Conservation (phyloP, 129 eudicot species). For the Ambrosia artemisiifolia region DNA sequence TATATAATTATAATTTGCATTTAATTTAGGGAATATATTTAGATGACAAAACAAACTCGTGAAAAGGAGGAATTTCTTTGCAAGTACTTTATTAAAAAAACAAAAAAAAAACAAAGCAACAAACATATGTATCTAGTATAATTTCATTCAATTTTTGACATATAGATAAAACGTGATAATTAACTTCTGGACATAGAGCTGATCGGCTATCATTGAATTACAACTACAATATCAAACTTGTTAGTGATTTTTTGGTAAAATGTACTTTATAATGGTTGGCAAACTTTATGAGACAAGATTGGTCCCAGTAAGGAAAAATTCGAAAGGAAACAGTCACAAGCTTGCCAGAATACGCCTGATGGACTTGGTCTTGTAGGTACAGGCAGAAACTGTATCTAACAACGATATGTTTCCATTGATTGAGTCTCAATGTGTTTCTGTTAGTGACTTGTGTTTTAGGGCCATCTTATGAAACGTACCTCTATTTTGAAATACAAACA, state of each 20-base stretch:
- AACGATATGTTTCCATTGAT: slow-evolving; percentile 20
- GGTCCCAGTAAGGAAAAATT: slow-evolving; percentile 34
- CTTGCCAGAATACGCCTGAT: slow-evolving; percentile 19
- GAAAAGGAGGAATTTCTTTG: background rate
- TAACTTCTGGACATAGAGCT: background rate
- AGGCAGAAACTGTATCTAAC: slow-evolving; percentile 29
- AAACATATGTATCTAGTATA: no score
- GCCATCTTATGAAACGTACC: slow-evolving; percentile 10
- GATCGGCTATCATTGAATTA: background rate
- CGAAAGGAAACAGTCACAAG: slow-evolving; percentile 33
- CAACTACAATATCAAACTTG: slow-evolving; percentile 18
- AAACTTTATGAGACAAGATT: slow-evolving; percentile 32
- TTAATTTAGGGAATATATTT: no score
- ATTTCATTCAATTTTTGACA: no score
- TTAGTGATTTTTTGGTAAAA: slow-evolving; percentile 23
- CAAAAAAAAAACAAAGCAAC: no score
- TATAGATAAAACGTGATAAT: no score
- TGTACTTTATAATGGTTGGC: slow-evolving; percentile 16
- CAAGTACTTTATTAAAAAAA: background rate
- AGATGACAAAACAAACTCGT: no score
- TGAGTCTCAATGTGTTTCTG: background rate
- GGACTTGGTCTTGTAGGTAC: slow-evolving; percentile 30
- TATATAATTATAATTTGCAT: background rate
- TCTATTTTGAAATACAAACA: slow-evolving; percentile 8
- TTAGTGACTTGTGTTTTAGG: slow-evolving; percentile 5